Percentiles rank a stretch among this genome's conserved stretches.
Evolutionary conservation across 2,329 filamentous ascomycete species (phyloP).

Genomic region (Daldinia sp.): DNA sequence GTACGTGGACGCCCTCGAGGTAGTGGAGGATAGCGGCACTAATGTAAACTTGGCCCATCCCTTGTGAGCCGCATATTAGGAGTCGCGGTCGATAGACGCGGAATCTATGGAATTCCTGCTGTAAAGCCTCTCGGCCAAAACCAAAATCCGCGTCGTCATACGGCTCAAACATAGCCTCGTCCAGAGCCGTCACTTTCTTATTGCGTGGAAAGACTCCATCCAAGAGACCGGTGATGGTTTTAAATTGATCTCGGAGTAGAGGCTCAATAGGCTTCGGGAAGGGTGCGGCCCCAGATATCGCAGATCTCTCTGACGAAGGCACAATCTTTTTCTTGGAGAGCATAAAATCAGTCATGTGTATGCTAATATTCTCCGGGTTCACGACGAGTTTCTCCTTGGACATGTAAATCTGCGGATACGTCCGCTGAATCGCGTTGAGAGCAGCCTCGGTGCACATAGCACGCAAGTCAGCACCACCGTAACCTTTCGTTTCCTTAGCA

Average conservation of each 20-base stretch:
- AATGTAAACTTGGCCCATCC: constrained; percentile 95
- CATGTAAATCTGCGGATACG: constrained; percentile 94
- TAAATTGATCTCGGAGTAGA: constrained; percentile 76
- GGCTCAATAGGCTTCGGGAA: constrained; percentile 83
- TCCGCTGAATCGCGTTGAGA: constrained; percentile 92
- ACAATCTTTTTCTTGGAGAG: constrained; percentile 95
- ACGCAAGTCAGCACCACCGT: constrained; percentile 92
- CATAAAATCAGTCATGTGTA: constrained; percentile 96
- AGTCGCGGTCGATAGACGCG: constrained; percentile 89
- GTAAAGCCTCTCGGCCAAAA: constrained; percentile 81
- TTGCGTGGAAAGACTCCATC: constrained; percentile 82
- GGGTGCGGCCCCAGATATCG: constrained; percentile 82
- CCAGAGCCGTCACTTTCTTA: constrained; percentile 86
- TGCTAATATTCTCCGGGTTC: constrained; percentile 81
- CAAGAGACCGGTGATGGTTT: constrained; percentile 71
- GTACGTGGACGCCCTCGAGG: constrained; percentile 92
- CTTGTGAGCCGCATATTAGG: constrained; percentile 79
- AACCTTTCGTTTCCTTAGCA: constrained; percentile 90
- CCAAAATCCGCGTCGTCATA: constrained; percentile 83
- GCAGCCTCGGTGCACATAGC: constrained; percentile 96
- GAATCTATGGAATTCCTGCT: constrained; percentile 83
- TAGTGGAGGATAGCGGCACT: constrained; percentile 86
- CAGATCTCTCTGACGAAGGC: constrained; percentile 90
- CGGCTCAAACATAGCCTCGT: constrained; percentile 92
- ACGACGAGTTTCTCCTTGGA: constrained; percentile 91